A percentile compares a stretch with the other conserved stretches of the same genome.
phyloP scores from a whole-genome alignment of 208 protist genomes.

The Novymonas esmeraldas region DNA sequence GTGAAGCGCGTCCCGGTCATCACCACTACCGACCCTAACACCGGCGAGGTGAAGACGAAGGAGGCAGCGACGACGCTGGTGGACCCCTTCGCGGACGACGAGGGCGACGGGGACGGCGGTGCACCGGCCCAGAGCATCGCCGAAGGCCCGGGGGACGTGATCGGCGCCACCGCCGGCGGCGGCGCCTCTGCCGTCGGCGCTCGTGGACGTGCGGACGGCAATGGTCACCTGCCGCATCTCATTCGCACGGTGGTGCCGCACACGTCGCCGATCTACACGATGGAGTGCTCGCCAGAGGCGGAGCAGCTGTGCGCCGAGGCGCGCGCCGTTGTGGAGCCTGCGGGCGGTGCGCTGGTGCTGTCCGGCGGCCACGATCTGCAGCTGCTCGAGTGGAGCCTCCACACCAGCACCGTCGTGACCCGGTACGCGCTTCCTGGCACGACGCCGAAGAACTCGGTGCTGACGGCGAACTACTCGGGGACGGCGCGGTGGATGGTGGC shows the following conservation, averaged over 20 bases:
- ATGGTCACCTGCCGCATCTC: constrained; percentile 31
- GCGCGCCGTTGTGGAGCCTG: constrained; percentile 10
- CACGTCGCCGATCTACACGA: constrained; percentile 46
- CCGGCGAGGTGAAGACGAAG: constrained; percentile 25
- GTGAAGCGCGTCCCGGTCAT: constrained; percentile 57
- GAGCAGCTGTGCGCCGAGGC: constrained; percentile 26
- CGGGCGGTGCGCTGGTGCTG: constrained; percentile 22
- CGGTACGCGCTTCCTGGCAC: constrained; percentile 26
- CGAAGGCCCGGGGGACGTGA: constrained; percentile 11
- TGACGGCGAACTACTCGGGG: constrained; percentile 28
- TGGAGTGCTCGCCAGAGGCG: constrained; percentile 26
- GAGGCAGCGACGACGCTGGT: constrained; percentile 20
- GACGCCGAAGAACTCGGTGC: constrained; percentile 21
- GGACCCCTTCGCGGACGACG: constrained; percentile 53
- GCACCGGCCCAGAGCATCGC: constrained; percentile 3
- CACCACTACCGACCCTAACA: constrained; percentile 29
- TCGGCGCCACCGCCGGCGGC: neutral
- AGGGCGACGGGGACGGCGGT: constrained; percentile 1
- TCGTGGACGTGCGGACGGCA: neutral
- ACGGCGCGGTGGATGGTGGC: constrained; percentile 30
- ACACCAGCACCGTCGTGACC: constrained; percentile 16
- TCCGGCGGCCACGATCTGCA: constrained; percentile 32
- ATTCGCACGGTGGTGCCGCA: constrained; percentile 32
- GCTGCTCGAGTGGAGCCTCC: constrained; percentile 39
- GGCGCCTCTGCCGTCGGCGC: neutral